phyloP scores from a whole-genome alignment of 2,329 filamentous ascomycete genomes.

The Penicillium verrucosum region DNA sequence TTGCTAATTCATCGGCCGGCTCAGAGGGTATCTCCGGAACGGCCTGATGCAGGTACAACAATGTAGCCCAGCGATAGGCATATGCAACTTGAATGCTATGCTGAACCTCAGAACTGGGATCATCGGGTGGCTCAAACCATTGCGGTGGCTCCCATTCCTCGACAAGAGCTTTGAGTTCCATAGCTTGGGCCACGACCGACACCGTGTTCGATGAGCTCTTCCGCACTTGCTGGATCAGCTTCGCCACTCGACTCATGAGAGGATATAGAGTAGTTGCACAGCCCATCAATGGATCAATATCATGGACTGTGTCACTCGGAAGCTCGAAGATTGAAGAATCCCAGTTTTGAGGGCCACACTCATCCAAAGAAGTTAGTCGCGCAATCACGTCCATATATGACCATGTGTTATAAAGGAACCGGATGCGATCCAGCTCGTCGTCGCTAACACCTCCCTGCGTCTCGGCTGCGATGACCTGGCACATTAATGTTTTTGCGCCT shows the following conservation, averaged over 20 bases:
- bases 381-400: constrained; percentile 72
- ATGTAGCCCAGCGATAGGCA: constrained; percentile 64
- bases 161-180: constrained; percentile 59
- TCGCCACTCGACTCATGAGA: constrained; percentile 63
- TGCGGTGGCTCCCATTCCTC: constrained; percentile 60
- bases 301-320: constrained; percentile 47
- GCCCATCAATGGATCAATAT: constrained; percentile 70
- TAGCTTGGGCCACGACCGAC: constrained; percentile 59
- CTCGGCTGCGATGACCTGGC: constrained; percentile 53
- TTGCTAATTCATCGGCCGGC: constrained; percentile 56
- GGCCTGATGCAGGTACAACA: constrained; percentile 65
- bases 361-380: constrained; percentile 61
- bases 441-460: constrained; percentile 38
- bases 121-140: constrained; percentile 60
- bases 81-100: constrained; percentile 65
- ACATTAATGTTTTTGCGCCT: constrained; percentile 63
- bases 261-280: constrained; percentile 67
- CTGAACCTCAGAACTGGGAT: constrained; percentile 59
- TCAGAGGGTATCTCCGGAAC: constrained; percentile 65
- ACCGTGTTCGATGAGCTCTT: constrained; percentile 55
- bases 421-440: constrained; percentile 53
- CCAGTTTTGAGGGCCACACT: constrained; percentile 52
- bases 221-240: constrained; percentile 62
- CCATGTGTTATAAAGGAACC: constrained; percentile 69
- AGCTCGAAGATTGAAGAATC: constrained; percentile 39